A percentile compares a stretch with the other conserved stretches of the same genome.
phyloP scores from a whole-genome alignment of 2,329 filamentous ascomycete species.

The Coniosporium tulheliwenetii region DNA sequence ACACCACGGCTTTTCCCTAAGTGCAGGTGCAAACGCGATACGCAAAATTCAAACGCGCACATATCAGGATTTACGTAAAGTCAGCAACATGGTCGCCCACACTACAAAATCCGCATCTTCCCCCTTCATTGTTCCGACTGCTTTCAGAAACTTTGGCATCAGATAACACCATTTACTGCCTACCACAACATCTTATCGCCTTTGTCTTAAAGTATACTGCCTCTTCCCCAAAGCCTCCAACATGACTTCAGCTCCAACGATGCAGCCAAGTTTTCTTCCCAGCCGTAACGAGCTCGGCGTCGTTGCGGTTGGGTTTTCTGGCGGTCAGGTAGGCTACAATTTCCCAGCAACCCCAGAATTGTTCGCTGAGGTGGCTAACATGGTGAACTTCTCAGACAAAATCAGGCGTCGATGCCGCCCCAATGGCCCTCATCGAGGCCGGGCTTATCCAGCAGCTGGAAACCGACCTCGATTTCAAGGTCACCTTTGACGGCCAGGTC shows the following conservation, averaged over 20 bases:
- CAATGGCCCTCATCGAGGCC: constrained; percentile 72
- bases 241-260: constrained; percentile 34
- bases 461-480: constrained; percentile 74
- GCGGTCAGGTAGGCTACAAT: constrained; percentile 59
- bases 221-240: neutral
- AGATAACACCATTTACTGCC: too few relatives aligned
- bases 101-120: too few relatives aligned
- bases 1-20: too few relatives aligned
- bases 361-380: constrained; percentile 2
- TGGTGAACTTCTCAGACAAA: constrained; percentile 50
- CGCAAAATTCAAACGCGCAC: too few relatives aligned
- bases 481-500: constrained; percentile 69
- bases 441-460: constrained; percentile 73
- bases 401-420: constrained; percentile 78
- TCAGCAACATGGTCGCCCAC: too few relatives aligned
- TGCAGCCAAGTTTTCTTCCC: constrained; percentile 61
- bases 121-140: too few relatives aligned
- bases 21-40: too few relatives aligned
- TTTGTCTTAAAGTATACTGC: too few relatives aligned
- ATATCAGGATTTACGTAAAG: too few relatives aligned
- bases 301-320: constrained; percentile 90
- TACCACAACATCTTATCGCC: too few relatives aligned
- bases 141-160: too few relatives aligned
- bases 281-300: constrained; percentile 70
- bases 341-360: constrained; percentile 1